These are phyloP conservation scores for Rhizopus stolonifer DNA, from an alignment of 371 early-diverging fungal species.

Conservation along the genomic window DNA sequence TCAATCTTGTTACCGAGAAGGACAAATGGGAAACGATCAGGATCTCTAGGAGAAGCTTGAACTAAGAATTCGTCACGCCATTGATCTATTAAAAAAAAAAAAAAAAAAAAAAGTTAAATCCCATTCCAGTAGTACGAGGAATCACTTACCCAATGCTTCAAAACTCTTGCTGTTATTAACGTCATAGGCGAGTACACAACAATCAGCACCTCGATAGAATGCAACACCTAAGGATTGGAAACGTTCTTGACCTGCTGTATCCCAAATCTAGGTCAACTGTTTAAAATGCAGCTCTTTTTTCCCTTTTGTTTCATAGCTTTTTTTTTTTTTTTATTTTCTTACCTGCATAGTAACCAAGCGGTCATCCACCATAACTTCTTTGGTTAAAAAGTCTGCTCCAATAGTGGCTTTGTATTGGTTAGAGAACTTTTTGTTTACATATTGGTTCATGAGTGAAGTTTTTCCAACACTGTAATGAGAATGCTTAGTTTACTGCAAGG, in stretches of 20 bases:
- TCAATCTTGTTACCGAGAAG: slow-evolving; percentile 99
- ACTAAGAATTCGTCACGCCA: slow-evolving; percentile 98
- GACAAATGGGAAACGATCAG: slow-evolving; percentile 97
- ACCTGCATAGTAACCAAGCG: slow-evolving; percentile 90
- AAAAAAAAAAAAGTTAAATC: too few relatives aligned
- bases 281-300: neutral
- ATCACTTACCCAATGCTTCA: slow-evolving; percentile 93
- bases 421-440: slow-evolving; percentile 96
- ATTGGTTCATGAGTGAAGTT: slow-evolving; percentile 99
- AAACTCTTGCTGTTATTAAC: slow-evolving; percentile 94
- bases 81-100: slow-evolving; percentile 41
- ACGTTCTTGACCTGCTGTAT: slow-evolving; percentile 95
- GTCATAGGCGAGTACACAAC: slow-evolving; percentile 97
- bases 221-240: slow-evolving; percentile 97
- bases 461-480: slow-evolving; percentile 77
- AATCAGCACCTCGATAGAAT: slow-evolving; percentile 98
- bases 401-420: slow-evolving; percentile 99
- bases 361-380: slow-evolving; percentile 91
- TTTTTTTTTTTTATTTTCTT: slow-evolving; percentile 1
- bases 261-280: slow-evolving; percentile 72
- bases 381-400: slow-evolving; percentile 99
- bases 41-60: slow-evolving; percentile 91
- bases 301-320: neutral
- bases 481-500: neutral
- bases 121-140: too few relatives aligned